A percentile compares a stretch with the other conserved stretches of the same genome.
phyloP scores from a whole-genome alignment of 257 asterid genomes.

The Solanum phureja region DNA sequence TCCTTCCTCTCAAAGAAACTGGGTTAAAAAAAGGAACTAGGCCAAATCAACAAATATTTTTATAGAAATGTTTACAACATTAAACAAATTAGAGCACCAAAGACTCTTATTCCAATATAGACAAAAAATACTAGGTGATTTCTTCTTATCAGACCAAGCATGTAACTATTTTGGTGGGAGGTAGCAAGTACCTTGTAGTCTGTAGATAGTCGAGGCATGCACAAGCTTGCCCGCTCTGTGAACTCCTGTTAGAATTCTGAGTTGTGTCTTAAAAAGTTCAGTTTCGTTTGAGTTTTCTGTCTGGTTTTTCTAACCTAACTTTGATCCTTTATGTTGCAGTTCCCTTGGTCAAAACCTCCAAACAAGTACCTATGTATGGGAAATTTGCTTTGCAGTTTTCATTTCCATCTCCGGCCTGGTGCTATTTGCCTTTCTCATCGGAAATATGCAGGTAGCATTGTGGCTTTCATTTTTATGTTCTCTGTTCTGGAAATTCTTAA shows the following conservation, averaged over 20 bases:
- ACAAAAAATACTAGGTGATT: neutral
- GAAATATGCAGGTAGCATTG: constrained; percentile 87
- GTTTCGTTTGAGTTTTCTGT: neutral
- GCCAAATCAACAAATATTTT: neutral
- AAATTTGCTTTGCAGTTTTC: constrained; percentile 86
- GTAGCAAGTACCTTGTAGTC: neutral
- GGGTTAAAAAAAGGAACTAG: neutral
- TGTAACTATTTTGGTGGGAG: neutral
- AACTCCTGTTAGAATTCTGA: neutral
- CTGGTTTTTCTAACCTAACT: neutral
- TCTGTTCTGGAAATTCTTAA: neutral
- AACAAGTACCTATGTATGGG: constrained; percentile 90
- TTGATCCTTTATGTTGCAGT: constrained; percentile 29
- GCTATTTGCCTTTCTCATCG: constrained; percentile 83
- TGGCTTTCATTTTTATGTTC: neutral
- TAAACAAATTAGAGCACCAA: neutral
- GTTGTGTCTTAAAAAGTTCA: neutral
- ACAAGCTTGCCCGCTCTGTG: neutral
- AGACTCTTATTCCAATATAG: neutral
- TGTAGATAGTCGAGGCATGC: neutral
- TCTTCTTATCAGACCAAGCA: neutral
- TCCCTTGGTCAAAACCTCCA: constrained; percentile 97
- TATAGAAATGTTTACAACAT: neutral
- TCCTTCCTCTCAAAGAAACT: neutral
- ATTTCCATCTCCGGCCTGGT: constrained; percentile 91